A percentile compares a stretch with the other conserved stretches of the same genome.
Evolutionary conservation across 495 filamentous ascomycete species (phyloP).

Genomic region (Rhypophila decipiens): DNA sequence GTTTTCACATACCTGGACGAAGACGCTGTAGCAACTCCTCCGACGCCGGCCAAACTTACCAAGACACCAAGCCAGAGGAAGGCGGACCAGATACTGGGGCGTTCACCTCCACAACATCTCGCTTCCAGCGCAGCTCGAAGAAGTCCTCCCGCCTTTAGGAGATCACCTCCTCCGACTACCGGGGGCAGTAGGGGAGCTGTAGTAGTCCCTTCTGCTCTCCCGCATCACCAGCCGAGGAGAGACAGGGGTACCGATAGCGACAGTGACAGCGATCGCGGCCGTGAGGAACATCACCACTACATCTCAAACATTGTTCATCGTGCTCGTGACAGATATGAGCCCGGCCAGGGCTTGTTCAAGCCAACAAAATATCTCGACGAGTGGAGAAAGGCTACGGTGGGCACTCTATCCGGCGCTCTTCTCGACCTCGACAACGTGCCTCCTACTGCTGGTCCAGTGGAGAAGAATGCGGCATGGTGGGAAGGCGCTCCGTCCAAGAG

Average conservation of each 20-base stretch:
- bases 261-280: conserved; percentile 15
- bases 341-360: conserved; percentile 39
- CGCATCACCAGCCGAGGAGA: conserved; percentile 10
- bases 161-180: conserved; percentile 4
- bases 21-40: conserved; percentile 5
- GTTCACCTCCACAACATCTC: conserved; percentile 6
- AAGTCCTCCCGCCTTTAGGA: background rate
- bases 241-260: conserved; percentile 11
- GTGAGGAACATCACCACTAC: conserved; percentile 17
- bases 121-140: background rate
- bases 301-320: conserved; percentile 40
- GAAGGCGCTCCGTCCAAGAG: conserved; percentile 36
- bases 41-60: conserved; percentile 11
- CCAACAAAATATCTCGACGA: conserved; percentile 47
- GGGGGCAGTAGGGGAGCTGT: background rate
- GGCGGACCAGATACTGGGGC: conserved; percentile 22
- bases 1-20: background rate
- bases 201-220: background rate
- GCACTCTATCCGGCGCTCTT: conserved; percentile 41
- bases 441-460: conserved; percentile 22
- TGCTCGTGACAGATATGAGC: conserved; percentile 32
- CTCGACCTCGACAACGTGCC: conserved; percentile 40
- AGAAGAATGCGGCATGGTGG: conserved; percentile 48
- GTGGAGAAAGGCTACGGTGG: conserved; percentile 51
- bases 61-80: conserved; percentile 22